Percentiles rank a stretch among this genome's conserved stretches.
phyloP scores from a whole-genome alignment of 176 grass and related monocot species.

The Bolboschoenus planiculmis region DNA sequence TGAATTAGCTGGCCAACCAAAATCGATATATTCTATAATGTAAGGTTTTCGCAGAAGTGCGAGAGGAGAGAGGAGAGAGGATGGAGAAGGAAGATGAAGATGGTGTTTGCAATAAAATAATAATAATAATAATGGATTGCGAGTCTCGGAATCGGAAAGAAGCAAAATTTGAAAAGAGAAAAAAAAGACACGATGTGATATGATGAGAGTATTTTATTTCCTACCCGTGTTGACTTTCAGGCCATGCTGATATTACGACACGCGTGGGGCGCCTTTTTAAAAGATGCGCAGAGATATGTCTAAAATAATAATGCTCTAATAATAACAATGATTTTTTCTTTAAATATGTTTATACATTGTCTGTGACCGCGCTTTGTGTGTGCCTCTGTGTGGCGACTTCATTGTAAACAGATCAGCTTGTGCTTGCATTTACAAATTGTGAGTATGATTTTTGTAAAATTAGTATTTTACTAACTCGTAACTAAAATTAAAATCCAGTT shows the following conservation, averaged over 20 bases:
- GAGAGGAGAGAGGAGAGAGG: neutral
- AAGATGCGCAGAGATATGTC: neutral
- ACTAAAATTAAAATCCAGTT: too few species aligned
- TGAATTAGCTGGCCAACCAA: slow-evolving; percentile 15
- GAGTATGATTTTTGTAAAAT: too few species aligned
- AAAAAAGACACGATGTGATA: neutral
- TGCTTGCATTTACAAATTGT: too few species aligned
- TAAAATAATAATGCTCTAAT: neutral
- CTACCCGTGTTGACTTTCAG: slow-evolving; percentile 22
- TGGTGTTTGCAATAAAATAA: neutral
- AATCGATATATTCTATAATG: neutral
- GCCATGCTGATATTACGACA: neutral
- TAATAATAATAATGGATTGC: neutral
- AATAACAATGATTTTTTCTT: too few species aligned
- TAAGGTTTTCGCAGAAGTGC: neutral
- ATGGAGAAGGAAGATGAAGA: neutral
- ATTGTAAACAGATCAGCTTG: neutral
- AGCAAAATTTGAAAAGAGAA: slow-evolving; percentile 6
- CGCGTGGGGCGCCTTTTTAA: slow-evolving; percentile 10
- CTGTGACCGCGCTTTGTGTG: neutral
- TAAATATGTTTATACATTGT: neutral
- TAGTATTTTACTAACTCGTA: too few species aligned
- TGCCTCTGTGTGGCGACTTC: neutral
- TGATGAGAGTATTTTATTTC: neutral
- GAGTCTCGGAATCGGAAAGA: neutral